Evolutionary conservation across 2,329 filamentous ascomycete species (phyloP), one percentile per base, ranked within the genome.

Genomic region (Fusarium coicis): DNA sequence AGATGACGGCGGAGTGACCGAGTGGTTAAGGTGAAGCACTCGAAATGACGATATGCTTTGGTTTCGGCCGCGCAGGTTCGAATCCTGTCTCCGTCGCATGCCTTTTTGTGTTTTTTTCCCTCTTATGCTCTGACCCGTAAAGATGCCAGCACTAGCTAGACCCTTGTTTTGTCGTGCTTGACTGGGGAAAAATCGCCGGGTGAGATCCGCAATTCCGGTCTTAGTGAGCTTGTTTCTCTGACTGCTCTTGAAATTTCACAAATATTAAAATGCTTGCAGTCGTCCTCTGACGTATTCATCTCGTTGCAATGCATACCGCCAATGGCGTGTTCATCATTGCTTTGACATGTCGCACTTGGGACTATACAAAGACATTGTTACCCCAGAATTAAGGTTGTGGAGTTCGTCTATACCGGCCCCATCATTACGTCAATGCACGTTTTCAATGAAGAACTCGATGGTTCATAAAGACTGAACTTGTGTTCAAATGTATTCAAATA

Each of bases 1-100:
- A 40, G 34, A 54, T 54, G 50, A 54, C 50, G 50, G 50, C 50
- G 50, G 50, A 54, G 50, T 54, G 50, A 54, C 50, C 50, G 50
- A 54, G 50, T 54, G 50, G 50, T 54, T 54, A 54, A 54, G 50
- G 50, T 54, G 50, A 54, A 54, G 50, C 50, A 54, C 50, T 54
- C 50, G 50, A 54, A 54, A 4, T 54, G 50, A 40, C 50, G 50
- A 54, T 54, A 54, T 54, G 50, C 50, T 54, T 54, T 54, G 50
- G 50, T 54, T 54, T 54, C 50, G 50, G 50, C 50, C 50, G 50
- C 50, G 50, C 50, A 54, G 50, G 50, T 54, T 54, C 50, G 50
- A 54, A 54, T 54, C 50, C 50, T 54, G 50, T 54, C 50, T 54
- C 50, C 50, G 50, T 54, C 50, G 50, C 50, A 54, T 40, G 23